Evolutionary conservation across 305 asterid species (phyloP), one percentile per base, ranked within the genome.

Genomic region (Caryopteris hybrid): DNA sequence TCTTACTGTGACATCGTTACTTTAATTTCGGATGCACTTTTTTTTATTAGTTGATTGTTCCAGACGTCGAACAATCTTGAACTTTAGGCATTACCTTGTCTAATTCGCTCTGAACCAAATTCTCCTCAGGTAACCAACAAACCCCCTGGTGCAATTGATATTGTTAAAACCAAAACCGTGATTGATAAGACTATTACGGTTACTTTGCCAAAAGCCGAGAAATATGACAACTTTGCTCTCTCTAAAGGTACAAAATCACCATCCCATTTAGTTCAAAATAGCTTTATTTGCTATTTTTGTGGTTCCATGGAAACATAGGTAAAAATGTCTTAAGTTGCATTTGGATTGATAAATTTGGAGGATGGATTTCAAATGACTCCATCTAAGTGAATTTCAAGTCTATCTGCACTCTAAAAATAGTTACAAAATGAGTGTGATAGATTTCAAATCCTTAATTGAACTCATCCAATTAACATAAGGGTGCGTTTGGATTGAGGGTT

Each of bases 181-280:
- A 81, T 83, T 70, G 87, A 83, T 66, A 88, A 88, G 80, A 38
- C 79, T 11, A 72, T 79, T 5, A 79, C 85, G 70, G n/a, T 85
- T 38, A 16, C 74, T 52, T 70, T 74, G 81, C 68, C 76, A 2
- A 80, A 74, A 74, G 21, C 70, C 12, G 69, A 66, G 22, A 76
- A 82, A 50, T 18, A 22, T 4, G 62, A 67, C 53, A 76, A 78
- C 70, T 81, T 76, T 10, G 57, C 79, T 67, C 66, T 54, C 51
- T 48, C 87, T 47, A 69, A 60, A 74, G 78, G 79, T 73, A 70
- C 64, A 36, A 20, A 34, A 18, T 53, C 68, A 23, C 22, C 64
- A 27, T 42, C 23, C 18, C 13, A 36, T 39, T 9, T 33, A 47
- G 8, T 46, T 34, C 25, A 23, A 31, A 27, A 39, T 2, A 33